A percentile compares a stretch with the other conserved stretches of the same genome.
phyloP scores from a whole-genome alignment of 2,329 filamentous ascomycete genomes.

The Claviceps lovelessii region DNA sequence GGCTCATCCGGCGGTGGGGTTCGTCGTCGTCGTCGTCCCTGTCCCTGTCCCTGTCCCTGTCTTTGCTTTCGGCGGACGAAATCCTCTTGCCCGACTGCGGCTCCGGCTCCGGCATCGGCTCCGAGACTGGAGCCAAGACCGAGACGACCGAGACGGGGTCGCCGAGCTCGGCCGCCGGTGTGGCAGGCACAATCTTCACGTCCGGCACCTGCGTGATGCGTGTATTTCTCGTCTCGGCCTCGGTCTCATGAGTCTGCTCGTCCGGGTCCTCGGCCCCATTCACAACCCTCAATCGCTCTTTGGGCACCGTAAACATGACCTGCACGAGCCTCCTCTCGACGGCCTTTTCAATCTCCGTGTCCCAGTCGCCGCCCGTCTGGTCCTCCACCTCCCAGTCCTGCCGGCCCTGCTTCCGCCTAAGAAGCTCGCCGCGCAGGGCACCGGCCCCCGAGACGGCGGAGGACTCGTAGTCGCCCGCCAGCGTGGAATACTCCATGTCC shows the following conservation, averaged over 20 bases:
- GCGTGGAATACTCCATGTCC: slow-evolving; percentile 1
- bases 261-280: slow-evolving; percentile 48
- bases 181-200: background rate
- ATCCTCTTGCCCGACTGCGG: background rate
- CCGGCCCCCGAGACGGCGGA: slow-evolving; percentile 14
- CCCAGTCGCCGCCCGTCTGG: slow-evolving; percentile 40
- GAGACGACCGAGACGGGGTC: no score
- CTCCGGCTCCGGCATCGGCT: no score
- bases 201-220: background rate
- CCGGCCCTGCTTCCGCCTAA: slow-evolving; percentile 40
- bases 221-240: no score
- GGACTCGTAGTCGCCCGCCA: slow-evolving; percentile 27
- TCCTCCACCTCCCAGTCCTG: slow-evolving; percentile 34
- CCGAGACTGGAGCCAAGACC: no score
- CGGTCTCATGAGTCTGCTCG: slow-evolving; percentile 1
- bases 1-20: slow-evolving; percentile 10
- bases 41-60: background rate
- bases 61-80: no score
- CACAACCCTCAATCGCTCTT: slow-evolving; percentile 73
- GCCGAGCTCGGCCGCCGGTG: background rate
- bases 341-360: slow-evolving; percentile 62
- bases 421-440: slow-evolving; percentile 32
- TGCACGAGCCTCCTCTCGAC: slow-evolving; percentile 59
- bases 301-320: slow-evolving; percentile 88
- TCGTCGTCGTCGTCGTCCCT: slow-evolving; percentile 3